Base-by-base conservation (phyloP, 257 asterid genomes). In the Catharanthus roseus region DNA sequence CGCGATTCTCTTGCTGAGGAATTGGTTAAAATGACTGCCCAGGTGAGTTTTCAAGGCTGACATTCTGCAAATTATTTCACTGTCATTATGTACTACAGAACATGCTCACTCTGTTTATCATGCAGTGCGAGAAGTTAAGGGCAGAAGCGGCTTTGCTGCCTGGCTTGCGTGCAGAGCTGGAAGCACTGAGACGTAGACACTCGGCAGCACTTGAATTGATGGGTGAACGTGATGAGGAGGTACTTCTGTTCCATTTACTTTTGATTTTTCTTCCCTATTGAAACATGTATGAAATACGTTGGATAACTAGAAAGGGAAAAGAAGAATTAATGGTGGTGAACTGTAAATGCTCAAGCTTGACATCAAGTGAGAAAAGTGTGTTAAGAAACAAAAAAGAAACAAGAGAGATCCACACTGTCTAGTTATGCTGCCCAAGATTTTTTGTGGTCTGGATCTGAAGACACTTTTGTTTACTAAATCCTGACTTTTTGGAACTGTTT, bases 141-240 rank as follows among this genome's bases (percentile, higher is more conserved):
- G 64, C 78, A 76, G 99, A 95, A 85, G 91, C 95, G 70, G 79
- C 96, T 56, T 68, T 85, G 71, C 84, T 95, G 68, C 97, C 99
- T 79, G 97, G 97, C 71, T 60, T 89, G 72, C 89, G 92, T 31
- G 97, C 97, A 68, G 99, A 95, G 84, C 80, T 95, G 78, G 97
- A 91, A 75, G 95, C 97, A 70, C 88, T 95, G 42, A 85, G 99
- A 77, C 76, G 96, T 78, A 87, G 99, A 78, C 99, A 95, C 80
- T 86, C 97, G 3, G 93, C 99, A 10, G 99, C 99, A 41, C 83
- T 95, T 67, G 99, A 95, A 81, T 84, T 95, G 86, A 95, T 95
- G 99, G 99, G 97, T 42, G 99, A 95, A 85, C 96, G 97, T 29
- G 99, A 95, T 81, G 99, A 95, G 76, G 97, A 95, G 97, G 99